Evolutionary conservation across 441 rosid genomes (phyloP), one percentile per base, ranked within the genome.

Genomic region (Populus hybrid): DNA sequence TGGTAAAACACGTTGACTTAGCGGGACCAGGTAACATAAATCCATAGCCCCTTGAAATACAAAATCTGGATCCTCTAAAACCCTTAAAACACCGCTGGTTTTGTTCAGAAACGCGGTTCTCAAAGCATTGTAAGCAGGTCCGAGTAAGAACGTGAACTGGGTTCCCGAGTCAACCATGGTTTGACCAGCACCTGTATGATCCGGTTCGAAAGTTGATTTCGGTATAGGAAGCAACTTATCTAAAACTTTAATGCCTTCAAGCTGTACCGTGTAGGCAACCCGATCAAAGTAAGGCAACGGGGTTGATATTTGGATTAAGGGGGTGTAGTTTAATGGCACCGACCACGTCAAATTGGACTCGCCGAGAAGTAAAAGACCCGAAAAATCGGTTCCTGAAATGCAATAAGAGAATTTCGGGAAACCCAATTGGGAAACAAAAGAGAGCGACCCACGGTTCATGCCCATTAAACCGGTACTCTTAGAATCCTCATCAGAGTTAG

Each of bases 81-180:
- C 90, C 78, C 72, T 80, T 54, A 94, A 70, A 2, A 85, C 64
- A 34, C 90, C 86, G 10, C 36, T 74, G 7, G 95, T 92, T 81
- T 84, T 94, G 77, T 84, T 90, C 76, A 92, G 57, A 73, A 92
- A 93, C 76, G 91, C 97, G 59, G 80, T 50, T 70, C 86, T 82
- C 54, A 94, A 84, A 0, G 90, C 94, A 1, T 81, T 79, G 84
- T 94, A 94, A 79, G 88, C 97, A 70, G 94, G 93, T 10, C 97
- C 97, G 1, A 94, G 91, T 28, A 94, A 82, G 92, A 89, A 94
- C 18, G 91, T 89, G 83, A 94, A 94, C 76, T 94, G 98, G 26
- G 98, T 89, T 54, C 98, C 97, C 61, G 97, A 94, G 74, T 94
- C 97, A 16, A 94, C 94, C 97, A 94, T 94, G 24, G 98, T 94